phyloP scores from a whole-genome alignment of 371 early-diverging fungal species.

The Mortierella sp. region DNA sequence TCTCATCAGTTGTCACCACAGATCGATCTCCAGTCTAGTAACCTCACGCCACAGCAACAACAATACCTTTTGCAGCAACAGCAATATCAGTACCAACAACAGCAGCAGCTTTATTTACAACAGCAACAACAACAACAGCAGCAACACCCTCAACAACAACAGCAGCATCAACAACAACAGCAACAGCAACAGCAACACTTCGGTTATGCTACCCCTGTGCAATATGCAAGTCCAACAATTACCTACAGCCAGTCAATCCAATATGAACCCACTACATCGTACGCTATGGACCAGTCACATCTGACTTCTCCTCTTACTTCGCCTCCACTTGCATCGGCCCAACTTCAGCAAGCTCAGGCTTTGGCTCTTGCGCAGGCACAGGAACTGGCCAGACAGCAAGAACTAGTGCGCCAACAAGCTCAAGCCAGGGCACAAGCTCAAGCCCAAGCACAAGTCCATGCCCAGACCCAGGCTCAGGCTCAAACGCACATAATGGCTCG shows the following conservation, averaged over 20 bases:
- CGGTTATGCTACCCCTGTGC: conserved; percentile 40
- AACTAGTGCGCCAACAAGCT: conserved; percentile 7
- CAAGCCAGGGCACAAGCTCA: conserved; percentile 17
- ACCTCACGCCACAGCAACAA: conserved; percentile 57
- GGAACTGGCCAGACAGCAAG: conserved; percentile 16
- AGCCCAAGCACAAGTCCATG: conserved; percentile 9
- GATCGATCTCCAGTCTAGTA: conserved; percentile 46
- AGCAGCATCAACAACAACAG: conserved; percentile 34
- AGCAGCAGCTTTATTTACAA: conserved; percentile 28
- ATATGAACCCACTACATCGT: conserved; percentile 39
- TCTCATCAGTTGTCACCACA: conserved; percentile 54
- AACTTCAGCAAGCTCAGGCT: conserved; percentile 37
- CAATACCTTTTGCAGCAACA: conserved; percentile 41
- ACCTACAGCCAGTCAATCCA: conserved; percentile 43
- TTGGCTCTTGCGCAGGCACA: conserved; percentile 26
- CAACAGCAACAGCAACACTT: conserved; percentile 45
- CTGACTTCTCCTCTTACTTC: conserved; percentile 38
- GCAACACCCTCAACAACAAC: conserved; percentile 48
- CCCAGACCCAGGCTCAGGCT: conserved; percentile 16
- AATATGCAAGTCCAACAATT: conserved; percentile 47
- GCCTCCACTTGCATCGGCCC: conserved; percentile 40
- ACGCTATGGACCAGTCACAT: conserved; percentile 31
- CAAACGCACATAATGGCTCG: conserved; percentile 41
- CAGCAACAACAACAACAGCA: conserved; percentile 58
- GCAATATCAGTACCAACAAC: conserved; percentile 40